Percentiles rank a stretch among this genome's conserved stretches.
Conservation (phyloP, 2,329 filamentous ascomycete species). For the Claviceps africana region DNA sequence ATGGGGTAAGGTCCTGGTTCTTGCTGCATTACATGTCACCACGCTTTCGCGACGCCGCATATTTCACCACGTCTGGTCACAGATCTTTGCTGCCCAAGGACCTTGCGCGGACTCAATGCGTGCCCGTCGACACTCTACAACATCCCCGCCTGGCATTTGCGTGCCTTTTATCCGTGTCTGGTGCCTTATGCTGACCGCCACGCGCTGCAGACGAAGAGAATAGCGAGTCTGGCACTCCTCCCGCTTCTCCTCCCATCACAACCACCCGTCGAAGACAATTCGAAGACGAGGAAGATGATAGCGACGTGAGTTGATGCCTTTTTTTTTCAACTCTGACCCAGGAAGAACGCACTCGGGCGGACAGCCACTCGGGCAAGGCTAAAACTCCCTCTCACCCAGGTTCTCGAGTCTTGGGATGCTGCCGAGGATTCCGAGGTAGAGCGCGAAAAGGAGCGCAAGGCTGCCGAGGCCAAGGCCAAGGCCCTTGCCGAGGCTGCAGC, state of each 20-base stretch:
- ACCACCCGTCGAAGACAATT: conserved; percentile 47
- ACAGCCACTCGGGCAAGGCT: background rate
- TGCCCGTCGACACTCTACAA: conserved; percentile 3
- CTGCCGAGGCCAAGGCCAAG: conserved; percentile 72
- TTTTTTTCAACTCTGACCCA: too few species aligned
- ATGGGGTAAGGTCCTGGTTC: conserved; percentile 24
- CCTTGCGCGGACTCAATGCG: background rate
- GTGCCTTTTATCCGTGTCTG: conserved; percentile 1
- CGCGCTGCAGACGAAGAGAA: conserved; percentile 24
- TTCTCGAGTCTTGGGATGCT: conserved; percentile 93
- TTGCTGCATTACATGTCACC: conserved; percentile 7
- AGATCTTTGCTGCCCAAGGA: background rate
- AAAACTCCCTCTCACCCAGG: conserved; percentile 32
- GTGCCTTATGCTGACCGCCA: conserved; percentile 11
- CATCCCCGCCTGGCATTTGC: background rate
- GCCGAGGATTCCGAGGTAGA: conserved; percentile 95
- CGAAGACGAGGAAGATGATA: conserved; percentile 80
- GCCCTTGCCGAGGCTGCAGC: conserved; percentile 78
- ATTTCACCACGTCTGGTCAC: background rate
- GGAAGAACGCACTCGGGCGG: background rate
- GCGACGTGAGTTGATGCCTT: conserved; percentile 47
- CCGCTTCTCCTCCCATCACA: conserved; percentile 24
- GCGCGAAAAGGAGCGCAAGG: conserved; percentile 86
- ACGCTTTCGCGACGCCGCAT: background rate
- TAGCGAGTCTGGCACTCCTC: conserved; percentile 21